Percentiles rank a stretch among this genome's conserved stretches.
Conservation (phyloP, 2,329 filamentous ascomycete genomes). For the Cladorrhinum sp. region DNA sequence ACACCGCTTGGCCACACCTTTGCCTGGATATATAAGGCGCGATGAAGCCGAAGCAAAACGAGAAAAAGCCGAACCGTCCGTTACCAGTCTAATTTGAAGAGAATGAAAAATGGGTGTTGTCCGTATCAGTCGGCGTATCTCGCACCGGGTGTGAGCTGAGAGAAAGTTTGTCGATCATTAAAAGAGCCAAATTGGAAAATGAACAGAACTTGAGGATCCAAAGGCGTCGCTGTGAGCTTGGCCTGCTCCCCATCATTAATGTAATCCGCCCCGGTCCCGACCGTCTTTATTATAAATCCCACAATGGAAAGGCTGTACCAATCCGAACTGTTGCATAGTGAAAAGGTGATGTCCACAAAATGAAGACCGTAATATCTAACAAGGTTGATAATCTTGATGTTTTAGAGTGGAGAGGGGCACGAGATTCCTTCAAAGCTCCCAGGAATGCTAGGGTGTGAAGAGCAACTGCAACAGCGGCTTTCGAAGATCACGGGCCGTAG, state of each 20-base stretch:
- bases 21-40: background rate
- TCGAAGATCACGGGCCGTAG: background rate
- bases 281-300: conserved; percentile 23
- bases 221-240: conserved; percentile 13
- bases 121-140: background rate
- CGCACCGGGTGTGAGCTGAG: background rate
- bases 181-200: background rate
- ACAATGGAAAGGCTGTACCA: conserved; percentile 2
- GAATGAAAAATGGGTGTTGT: background rate
- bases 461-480: background rate
- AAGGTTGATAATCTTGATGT: background rate
- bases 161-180: background rate
- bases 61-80: background rate
- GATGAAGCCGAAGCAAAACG: background rate
- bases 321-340: background rate
- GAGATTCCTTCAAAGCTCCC: background rate
- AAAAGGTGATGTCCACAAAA: conserved; percentile 3
- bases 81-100: background rate
- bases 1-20: background rate
- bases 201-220: background rate
- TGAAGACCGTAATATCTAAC: conserved; percentile 7
- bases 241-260: conserved; percentile 20
- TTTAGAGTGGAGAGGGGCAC: background rate
- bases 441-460: background rate
- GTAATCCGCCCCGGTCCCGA: conserved; percentile 22